Conservation (phyloP, 768 basidiomycete species). For the Suillus hirtellus region DNA sequence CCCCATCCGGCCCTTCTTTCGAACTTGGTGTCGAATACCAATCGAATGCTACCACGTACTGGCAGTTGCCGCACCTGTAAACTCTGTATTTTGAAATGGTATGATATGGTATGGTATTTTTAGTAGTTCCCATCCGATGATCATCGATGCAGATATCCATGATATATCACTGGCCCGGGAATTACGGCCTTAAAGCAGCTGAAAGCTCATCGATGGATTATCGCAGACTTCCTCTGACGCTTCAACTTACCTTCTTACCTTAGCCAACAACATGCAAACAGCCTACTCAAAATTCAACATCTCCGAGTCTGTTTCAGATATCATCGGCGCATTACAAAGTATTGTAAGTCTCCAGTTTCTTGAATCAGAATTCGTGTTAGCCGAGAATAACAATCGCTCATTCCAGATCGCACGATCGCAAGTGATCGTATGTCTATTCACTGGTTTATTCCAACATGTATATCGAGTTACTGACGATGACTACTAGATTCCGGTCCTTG, state of each 20-base stretch:
- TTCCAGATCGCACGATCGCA: background rate
- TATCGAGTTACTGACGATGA: background rate
- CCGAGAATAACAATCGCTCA: background rate
- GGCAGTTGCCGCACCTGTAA: no score
- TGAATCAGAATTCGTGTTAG: background rate
- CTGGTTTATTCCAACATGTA: background rate
- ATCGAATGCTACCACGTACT: no score
- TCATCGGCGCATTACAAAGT: background rate
- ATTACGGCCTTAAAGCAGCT: background rate
- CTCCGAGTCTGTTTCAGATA: background rate
- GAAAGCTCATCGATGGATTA: background rate
- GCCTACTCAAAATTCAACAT: background rate
- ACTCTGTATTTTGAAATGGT: no score
- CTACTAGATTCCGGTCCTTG: slow-evolving; percentile 17
- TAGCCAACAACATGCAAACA: background rate
- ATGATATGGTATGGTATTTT: no score
- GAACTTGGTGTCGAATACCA: no score
- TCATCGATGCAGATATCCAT: background rate
- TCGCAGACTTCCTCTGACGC: background rate
- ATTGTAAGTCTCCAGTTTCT: background rate
- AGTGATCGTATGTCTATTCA: background rate
- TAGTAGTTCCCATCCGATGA: background rate
- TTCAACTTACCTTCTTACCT: background rate
- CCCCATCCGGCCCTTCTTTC: background rate
- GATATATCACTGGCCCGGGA: no score